phyloP scores from a whole-genome alignment of 352 stramenopile genomes.

The Globisporangium nunn region DNA sequence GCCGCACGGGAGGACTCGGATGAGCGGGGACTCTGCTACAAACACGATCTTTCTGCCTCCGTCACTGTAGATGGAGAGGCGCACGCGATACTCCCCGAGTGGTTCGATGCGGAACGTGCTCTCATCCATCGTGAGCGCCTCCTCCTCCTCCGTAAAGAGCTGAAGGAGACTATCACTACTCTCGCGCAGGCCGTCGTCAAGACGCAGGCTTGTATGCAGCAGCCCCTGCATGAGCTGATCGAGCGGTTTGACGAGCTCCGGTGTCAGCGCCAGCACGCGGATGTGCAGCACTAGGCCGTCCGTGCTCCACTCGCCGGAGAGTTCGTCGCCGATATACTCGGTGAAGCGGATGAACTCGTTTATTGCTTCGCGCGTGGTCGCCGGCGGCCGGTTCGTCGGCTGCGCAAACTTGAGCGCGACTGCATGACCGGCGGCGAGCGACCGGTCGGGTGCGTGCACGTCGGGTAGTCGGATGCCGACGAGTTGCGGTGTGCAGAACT shows the following conservation, averaged over 20 bases:
- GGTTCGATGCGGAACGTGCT: slow-evolving; percentile 30
- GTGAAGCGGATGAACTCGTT: slow-evolving; percentile 39
- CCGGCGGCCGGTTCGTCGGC: slow-evolving; percentile 39
- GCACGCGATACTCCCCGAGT: slow-evolving; percentile 22
- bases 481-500: slow-evolving; percentile 48
- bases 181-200: slow-evolving; percentile 8
- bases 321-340: slow-evolving; percentile 47
- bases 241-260: slow-evolving; percentile 24
- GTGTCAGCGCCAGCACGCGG: slow-evolving; percentile 28
- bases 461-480: slow-evolving; percentile 44
- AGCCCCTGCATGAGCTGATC: slow-evolving; percentile 40
- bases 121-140: slow-evolving; percentile 5
- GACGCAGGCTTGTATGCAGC: slow-evolving; percentile 16
- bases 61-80: slow-evolving; percentile 8
- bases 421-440: slow-evolving; percentile 30
- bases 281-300: slow-evolving; percentile 38
- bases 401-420: slow-evolving; percentile 50
- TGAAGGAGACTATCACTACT: too few relatives aligned
- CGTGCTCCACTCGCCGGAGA: slow-evolving; percentile 27
- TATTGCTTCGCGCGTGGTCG: slow-evolving; percentile 24
- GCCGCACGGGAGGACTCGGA: slow-evolving; percentile 10
- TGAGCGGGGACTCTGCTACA: slow-evolving; percentile 9
- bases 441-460: slow-evolving; percentile 11
- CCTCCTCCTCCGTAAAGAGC: background rate
- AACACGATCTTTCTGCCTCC: background rate